These are phyloP conservation scores for Dactylellina leptospora DNA, from an alignment of 2,329 filamentous ascomycete species.

Conservation along the genomic window DNA sequence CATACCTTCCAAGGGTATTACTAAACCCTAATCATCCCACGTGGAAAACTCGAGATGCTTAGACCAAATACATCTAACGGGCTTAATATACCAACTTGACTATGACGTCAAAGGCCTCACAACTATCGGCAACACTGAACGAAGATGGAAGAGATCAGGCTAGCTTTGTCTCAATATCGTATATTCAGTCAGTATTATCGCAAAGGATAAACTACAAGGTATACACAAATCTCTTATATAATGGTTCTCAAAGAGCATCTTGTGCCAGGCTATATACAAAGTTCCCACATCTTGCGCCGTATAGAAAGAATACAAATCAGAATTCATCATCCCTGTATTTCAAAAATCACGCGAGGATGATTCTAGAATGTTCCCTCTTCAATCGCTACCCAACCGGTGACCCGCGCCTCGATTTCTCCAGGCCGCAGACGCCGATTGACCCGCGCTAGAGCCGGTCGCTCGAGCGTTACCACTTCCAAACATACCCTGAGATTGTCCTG, in stretches of 20 bases:
- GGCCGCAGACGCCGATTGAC: constrained; percentile 68
- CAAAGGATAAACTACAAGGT: not conserved
- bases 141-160: constrained; percentile 3
- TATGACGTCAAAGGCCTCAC: constrained; percentile 8
- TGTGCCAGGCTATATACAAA: constrained; percentile 20
- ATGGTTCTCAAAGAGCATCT: not conserved
- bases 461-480: constrained; percentile 52
- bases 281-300: not conserved
- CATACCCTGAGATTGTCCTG: constrained; percentile 55
- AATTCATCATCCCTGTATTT: no score
- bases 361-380: no score
- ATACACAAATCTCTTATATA: not conserved
- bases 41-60: no score
- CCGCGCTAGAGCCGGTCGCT: constrained; percentile 59
- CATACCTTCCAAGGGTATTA: no score
- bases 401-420: constrained; percentile 73
- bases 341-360: no score
- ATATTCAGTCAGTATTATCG: not conserved
- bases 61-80: no score
- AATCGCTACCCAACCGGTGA: constrained; percentile 67
- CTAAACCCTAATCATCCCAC: not conserved
- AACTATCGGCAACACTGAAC: constrained; percentile 7
- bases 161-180: not conserved
- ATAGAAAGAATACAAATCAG: not conserved
- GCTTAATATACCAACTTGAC: no score